Conservation (phyloP, 2,329 filamentous ascomycete genomes). For the Tolypocladium capitatum region DNA sequence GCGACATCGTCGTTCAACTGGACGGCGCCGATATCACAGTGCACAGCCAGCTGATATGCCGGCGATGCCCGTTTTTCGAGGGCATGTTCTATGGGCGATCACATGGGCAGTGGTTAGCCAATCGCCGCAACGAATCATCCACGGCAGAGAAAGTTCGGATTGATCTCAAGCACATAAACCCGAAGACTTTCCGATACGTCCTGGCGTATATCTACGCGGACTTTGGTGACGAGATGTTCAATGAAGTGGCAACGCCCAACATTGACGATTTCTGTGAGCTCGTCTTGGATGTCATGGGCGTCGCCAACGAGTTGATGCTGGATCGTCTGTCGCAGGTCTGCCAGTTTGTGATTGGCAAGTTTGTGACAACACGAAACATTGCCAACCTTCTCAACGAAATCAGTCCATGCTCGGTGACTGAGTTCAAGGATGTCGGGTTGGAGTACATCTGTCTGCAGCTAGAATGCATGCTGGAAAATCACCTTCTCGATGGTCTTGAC, state of each 20-base stretch:
- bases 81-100: constrained; percentile 83
- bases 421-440: constrained; percentile 78
- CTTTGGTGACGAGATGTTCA: constrained; percentile 65
- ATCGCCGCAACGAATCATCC: constrained; percentile 38
- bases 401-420: constrained; percentile 65
- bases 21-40: constrained; percentile 57
- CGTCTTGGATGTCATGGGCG: constrained; percentile 79
- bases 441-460: constrained; percentile 89
- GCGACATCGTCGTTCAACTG: constrained; percentile 68
- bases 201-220: constrained; percentile 76
- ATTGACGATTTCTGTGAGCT: constrained; percentile 79
- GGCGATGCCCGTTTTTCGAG: constrained; percentile 83
- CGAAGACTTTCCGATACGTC: constrained; percentile 63
- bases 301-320: constrained; percentile 91
- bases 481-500: constrained; percentile 74
- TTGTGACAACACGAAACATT: constrained; percentile 77
- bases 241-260: constrained; percentile 55
- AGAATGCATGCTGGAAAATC: constrained; percentile 84
- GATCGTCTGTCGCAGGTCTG: constrained; percentile 83
- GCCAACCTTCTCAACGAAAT: constrained; percentile 76
- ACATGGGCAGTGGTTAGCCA: constrained; percentile 68
- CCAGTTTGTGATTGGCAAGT: constrained; percentile 69
- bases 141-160: constrained; percentile 43
- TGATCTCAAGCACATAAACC: constrained; percentile 70
- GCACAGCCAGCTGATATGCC: constrained; percentile 69